Evolutionary conservation across 768 basidiomycete genomes (phyloP).

Genomic region (Fomitopsis pulvina): DNA sequence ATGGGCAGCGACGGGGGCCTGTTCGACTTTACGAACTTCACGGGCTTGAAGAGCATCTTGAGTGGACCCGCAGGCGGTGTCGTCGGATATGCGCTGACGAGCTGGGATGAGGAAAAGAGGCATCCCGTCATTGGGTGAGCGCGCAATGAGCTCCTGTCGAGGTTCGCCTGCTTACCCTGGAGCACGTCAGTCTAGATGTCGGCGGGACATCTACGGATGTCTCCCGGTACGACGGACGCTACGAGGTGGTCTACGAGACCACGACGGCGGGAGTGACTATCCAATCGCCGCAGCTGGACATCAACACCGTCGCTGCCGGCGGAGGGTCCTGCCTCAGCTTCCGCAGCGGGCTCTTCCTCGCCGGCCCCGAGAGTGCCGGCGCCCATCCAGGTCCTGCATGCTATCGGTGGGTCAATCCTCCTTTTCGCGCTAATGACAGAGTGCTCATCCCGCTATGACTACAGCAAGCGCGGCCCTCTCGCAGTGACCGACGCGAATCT

Average conservation of each 20-base stretch:
- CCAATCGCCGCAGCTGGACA: conserved; percentile 89
- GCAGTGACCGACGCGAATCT: conserved; percentile 94
- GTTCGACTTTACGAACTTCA: conserved; percentile 76
- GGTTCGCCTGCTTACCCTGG: background rate
- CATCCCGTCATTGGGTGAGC: conserved; percentile 80
- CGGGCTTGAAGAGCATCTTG: conserved; percentile 87
- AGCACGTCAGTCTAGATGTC: conserved; percentile 86
- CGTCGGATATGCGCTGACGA: conserved; percentile 89
- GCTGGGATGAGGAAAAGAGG: conserved; percentile 71
- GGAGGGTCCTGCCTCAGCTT: conserved; percentile 88
- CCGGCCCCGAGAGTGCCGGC: conserved; percentile 90
- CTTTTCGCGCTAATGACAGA: too few relatives aligned
- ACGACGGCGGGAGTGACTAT: conserved; percentile 93
- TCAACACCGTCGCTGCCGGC: conserved; percentile 94
- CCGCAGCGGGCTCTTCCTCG: conserved; percentile 83
- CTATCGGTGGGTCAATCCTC: conserved; percentile 74
- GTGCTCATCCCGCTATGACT: background rate
- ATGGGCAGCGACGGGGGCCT: conserved; percentile 94
- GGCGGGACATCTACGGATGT: conserved; percentile 96
- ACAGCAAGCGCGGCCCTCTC: conserved; percentile 83
- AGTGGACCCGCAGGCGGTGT: conserved; percentile 95
- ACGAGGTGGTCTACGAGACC: conserved; percentile 92
- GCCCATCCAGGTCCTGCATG: conserved; percentile 92
- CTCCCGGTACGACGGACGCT: conserved; percentile 84
- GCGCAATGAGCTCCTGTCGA: background rate